phyloP scores from a whole-genome alignment of 148 eudicot genomes.

The Camellia sinensis region DNA sequence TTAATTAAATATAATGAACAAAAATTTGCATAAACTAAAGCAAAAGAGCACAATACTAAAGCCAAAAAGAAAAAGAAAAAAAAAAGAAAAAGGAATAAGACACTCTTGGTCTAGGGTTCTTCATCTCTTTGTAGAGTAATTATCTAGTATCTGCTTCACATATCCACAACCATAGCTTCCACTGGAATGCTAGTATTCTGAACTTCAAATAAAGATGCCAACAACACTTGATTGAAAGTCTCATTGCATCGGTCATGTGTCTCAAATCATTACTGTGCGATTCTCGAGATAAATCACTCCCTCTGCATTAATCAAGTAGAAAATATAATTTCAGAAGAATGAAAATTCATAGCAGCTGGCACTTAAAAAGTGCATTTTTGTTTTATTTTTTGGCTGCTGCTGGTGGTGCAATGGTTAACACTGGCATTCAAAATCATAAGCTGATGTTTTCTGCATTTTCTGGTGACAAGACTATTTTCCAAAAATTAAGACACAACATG shows the following conservation, averaged over 20 bases:
- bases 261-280: too few species aligned
- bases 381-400: too few species aligned
- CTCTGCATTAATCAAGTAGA: slow-evolving; percentile 1
- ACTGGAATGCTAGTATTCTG: neutral
- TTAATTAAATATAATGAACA: neutral
- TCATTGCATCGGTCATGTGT: neutral
- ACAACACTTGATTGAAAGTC: neutral
- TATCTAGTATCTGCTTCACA: neutral
- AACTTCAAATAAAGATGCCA: neutral
- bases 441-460: too few species aligned
- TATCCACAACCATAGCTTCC: neutral
- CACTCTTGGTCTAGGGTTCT: neutral
- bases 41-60: neutral
- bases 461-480: too few species aligned
- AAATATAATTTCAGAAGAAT: neutral
- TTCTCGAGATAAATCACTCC: slow-evolving; percentile 5
- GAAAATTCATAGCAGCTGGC: neutral
- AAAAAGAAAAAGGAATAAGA: neutral
- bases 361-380: too few species aligned
- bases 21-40: neutral
- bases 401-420: too few species aligned
- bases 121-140: too few species aligned
- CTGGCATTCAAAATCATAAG: too few species aligned
- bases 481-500: too few species aligned
- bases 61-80: too few species aligned